Evolutionary conservation across 2,329 filamentous ascomycete genomes (phyloP), one percentile per base, ranked within the genome.

Genomic region (Talaromyces rugulosus): DNA sequence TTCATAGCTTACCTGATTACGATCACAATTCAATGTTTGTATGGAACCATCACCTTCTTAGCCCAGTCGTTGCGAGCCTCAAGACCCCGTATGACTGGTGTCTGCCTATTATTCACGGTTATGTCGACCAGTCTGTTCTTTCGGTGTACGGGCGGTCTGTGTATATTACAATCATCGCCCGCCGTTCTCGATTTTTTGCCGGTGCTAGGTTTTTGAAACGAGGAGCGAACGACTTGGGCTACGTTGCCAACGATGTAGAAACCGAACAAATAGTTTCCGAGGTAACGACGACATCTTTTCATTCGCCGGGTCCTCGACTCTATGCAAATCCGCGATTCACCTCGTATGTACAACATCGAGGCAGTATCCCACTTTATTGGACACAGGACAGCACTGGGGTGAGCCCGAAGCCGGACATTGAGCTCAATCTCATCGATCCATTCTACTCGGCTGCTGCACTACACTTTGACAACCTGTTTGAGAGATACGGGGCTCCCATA

Each of bases 201-300:
- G 95, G 95, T 31, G 95, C 95, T 42, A 85, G 95, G 3, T 99
- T 97, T 68, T 78, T 99, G 59, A 99, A 99, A 76, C 88, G 95
- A 62, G 95, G 95, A 34, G 90, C 92, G 55, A 99, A 99, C 70
- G 95, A 99, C 74, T 75, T 93, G 61, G 94, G 95, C 14, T 96
- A 96, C 73, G 95, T 99, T 60, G 96, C 95, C 58, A 99, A 99
- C 72, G 96, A 99, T 75, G 95, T 99, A 28, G 96, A 99, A 77
- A 98, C 95, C 0, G 95, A 99, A 76, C 95, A 99, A 74, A 97
- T 99, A 63, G 93, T 99, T 5, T 95, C 93, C 0, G 95, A 99
- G 72, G 91, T 92, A 69, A 81, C 94, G 57, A 97, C 92, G 0
- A 99, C 95, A 0, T 97, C 95, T 0, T 97, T 99, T 68, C 95